These are phyloP conservation scores for Pseudonitzschia delicatissima DNA, from an alignment of 108 stramenopile genomes.

Conservation along the genomic window DNA sequence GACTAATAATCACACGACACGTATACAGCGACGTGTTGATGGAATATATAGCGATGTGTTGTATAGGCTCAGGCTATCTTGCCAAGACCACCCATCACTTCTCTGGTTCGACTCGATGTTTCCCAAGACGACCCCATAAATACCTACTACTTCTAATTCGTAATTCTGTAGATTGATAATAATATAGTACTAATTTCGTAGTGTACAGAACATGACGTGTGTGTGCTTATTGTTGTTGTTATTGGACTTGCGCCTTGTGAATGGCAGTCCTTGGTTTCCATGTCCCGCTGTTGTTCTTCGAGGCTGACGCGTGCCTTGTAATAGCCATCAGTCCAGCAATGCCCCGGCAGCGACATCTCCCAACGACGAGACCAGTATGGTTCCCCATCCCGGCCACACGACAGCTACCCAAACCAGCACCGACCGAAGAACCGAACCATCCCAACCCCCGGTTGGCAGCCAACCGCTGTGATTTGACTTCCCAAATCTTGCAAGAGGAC, in stretches of 20 bases:
- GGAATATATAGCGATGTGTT: no score
- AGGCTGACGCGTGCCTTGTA: not conserved
- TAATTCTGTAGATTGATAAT: no score
- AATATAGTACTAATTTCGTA: no score
- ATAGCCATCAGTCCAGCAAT: conserved; percentile 36
- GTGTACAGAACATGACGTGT: not conserved
- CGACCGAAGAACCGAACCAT: conserved; percentile 29
- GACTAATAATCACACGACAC: no score
- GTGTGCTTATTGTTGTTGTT: not conserved
- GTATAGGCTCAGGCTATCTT: no score
- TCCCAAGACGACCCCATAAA: no score
- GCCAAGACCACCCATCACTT: no score
- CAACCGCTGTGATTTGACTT: conserved; percentile 31
- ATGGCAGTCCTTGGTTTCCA: not conserved
- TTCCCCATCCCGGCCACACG: conserved; percentile 50
- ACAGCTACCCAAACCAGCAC: conserved; percentile 44
- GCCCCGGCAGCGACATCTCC: conserved; percentile 33
- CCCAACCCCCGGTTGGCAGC: conserved; percentile 34
- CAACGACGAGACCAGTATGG: conserved; percentile 34
- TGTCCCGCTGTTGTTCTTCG: not conserved
- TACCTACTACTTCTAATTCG: no score
- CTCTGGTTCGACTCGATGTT: no score
- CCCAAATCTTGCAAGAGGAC: conserved; percentile 29
- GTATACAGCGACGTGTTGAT: no score
- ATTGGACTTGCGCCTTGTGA: no score